phyloP scores from a whole-genome alignment of 192 early-diverging fungal species.

The Backusella mclennaniae region DNA sequence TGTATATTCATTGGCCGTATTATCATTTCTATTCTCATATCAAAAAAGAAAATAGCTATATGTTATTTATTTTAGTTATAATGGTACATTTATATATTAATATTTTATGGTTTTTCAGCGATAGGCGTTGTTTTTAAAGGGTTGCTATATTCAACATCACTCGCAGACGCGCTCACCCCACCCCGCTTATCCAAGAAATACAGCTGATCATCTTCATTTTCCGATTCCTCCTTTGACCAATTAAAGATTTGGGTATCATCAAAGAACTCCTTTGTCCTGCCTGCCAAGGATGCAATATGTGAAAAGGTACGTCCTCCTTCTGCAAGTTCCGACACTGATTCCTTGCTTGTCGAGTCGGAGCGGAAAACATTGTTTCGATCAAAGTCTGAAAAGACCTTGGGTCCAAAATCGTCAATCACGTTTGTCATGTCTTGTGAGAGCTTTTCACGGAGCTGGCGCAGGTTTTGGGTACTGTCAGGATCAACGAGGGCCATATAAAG shows the following conservation, averaged over 20 bases:
- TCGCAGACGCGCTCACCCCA: neutral
- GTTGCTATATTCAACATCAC: neutral
- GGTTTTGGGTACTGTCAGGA: constrained; percentile 56
- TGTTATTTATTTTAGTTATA: neutral
- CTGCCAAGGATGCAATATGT: constrained; percentile 35
- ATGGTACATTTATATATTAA: neutral
- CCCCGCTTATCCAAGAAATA: constrained; percentile 48
- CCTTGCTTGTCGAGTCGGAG: neutral
- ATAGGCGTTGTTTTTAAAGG: neutral
- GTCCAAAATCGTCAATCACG: constrained; percentile 83
- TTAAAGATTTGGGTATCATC: constrained; percentile 56
- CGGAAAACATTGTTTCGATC: constrained; percentile 31
- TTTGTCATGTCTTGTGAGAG: constrained; percentile 76
- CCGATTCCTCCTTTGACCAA: constrained; percentile 47
- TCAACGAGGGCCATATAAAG: constrained; percentile 75
- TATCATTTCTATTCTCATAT: too few relatives aligned
- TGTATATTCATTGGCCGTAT: too few relatives aligned
- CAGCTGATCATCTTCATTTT: constrained; percentile 51
- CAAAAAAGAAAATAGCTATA: too few relatives aligned
- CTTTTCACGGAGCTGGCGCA: constrained; percentile 68
- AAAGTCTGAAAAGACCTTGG: constrained; percentile 75
- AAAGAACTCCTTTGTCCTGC: constrained; percentile 39
- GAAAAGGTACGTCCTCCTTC: constrained; percentile 21
- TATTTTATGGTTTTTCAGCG: neutral
- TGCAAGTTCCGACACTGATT: constrained; percentile 14